These are phyloP conservation scores for Alloteropsis semialata DNA, from an alignment of 176 grass and related monocot genomes.

Conservation along the genomic window DNA sequence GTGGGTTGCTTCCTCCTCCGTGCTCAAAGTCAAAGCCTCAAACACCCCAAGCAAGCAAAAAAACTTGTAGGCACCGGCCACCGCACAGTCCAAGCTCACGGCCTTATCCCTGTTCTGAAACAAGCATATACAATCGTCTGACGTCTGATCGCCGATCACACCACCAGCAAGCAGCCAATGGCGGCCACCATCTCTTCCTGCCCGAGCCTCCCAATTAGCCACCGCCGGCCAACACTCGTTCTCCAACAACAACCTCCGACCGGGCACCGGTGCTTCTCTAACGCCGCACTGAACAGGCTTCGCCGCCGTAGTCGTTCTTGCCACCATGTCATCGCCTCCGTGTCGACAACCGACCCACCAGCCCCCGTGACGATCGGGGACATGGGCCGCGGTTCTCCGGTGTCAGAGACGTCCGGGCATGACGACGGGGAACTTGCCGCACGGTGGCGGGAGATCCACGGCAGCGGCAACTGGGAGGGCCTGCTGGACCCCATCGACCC, in stretches of 20 bases:
- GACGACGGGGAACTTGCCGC: constrained; percentile 15
- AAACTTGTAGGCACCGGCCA: too few relatives aligned
- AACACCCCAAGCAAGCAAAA: too few relatives aligned
- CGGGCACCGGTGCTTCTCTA: background rate
- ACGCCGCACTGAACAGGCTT: background rate
- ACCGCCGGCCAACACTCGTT: background rate
- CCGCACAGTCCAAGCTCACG: too few relatives aligned
- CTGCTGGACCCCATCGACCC: constrained; percentile 63
- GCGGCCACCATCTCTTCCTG: background rate
- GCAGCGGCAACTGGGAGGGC: constrained; percentile 37
- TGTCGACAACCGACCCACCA: background rate
- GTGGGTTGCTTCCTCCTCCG: too few relatives aligned
- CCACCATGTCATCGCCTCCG: background rate
- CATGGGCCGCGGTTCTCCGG: background rate
- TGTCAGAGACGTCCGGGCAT: background rate
- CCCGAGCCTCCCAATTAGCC: background rate
- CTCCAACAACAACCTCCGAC: background rate
- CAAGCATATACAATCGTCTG: background rate
- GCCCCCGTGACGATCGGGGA: background rate
- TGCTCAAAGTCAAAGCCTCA: too few relatives aligned
- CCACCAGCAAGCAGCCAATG: background rate
- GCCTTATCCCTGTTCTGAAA: too few relatives aligned
- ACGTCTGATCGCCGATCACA: background rate
- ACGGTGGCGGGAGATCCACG: constrained; percentile 66
- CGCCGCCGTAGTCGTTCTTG: background rate